Conservation (phyloP, 2,329 filamentous ascomycete species). For the Fusarium poae region DNA sequence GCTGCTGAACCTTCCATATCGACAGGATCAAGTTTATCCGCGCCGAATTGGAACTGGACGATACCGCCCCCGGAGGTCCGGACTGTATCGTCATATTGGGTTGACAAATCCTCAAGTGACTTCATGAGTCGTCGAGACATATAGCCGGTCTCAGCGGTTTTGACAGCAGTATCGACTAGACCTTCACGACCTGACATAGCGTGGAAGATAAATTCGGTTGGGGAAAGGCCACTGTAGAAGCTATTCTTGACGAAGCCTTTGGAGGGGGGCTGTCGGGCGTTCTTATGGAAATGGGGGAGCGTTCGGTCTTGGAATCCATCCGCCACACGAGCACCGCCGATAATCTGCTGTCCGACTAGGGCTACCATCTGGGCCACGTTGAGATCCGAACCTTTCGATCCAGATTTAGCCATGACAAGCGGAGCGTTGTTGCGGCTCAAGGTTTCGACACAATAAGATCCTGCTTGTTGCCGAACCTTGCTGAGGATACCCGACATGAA, state of each 20-base stretch:
- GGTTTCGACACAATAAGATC: constrained; percentile 89
- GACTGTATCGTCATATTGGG: constrained; percentile 94
- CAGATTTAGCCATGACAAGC: constrained; percentile 95
- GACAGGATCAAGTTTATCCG: constrained; percentile 93
- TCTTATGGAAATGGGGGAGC: constrained; percentile 94
- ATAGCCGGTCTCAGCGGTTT: constrained; percentile 98
- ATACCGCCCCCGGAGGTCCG: constrained; percentile 89
- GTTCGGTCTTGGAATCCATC: constrained; percentile 98
- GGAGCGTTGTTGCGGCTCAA: constrained; percentile 93
- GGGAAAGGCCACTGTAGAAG: constrained; percentile 92
- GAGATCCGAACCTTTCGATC: constrained; percentile 96
- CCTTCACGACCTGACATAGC: constrained; percentile 98
- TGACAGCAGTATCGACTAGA: constrained; percentile 97
- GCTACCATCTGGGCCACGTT: constrained; percentile 99
- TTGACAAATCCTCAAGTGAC: constrained; percentile 92
- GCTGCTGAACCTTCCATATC: constrained; percentile 97
- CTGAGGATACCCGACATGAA: constrained; percentile 91
- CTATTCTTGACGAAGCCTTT: constrained; percentile 98
- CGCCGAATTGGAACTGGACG: constrained; percentile 97
- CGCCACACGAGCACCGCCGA: constrained; percentile 89
- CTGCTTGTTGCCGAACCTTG: constrained; percentile 90
- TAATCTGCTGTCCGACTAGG: constrained; percentile 97
- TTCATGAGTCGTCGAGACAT: constrained; percentile 99
- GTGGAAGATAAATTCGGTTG: constrained; percentile 97
- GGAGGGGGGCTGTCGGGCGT: constrained; percentile 88